Conservation (phyloP, 129 eudicot species). For the Flaveria bidentis region DNA sequence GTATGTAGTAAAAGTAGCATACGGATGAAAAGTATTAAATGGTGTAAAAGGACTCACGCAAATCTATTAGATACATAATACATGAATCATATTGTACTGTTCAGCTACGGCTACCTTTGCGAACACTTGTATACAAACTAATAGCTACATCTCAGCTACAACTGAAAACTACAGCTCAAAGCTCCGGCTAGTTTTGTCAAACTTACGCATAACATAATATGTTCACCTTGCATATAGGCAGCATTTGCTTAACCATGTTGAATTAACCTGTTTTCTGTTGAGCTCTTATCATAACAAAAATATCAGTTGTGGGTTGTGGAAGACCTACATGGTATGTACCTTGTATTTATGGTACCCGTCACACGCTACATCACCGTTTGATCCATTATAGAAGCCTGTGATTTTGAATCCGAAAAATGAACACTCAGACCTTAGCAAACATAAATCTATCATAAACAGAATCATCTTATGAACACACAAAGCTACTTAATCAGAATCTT, state of each 20-base stretch:
- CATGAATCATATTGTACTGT: background rate
- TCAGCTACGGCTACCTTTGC: background rate
- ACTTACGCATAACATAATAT: background rate
- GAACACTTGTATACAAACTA: background rate
- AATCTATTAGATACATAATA: too few species aligned
- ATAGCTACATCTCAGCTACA: background rate
- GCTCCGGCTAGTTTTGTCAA: background rate
- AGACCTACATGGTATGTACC: constrained; percentile 37
- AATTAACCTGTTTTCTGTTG: constrained; percentile 1
- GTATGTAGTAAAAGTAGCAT: background rate
- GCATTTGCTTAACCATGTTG: constrained; percentile 1
- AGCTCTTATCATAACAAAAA: constrained; percentile 5
- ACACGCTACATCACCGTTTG: constrained; percentile 67
- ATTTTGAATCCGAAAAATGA: background rate
- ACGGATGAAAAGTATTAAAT: too few species aligned
- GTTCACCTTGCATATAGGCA: background rate
- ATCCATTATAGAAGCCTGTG: constrained; percentile 50
- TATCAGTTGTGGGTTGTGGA: background rate
- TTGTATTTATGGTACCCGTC: constrained; percentile 88
- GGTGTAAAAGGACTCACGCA: too few species aligned
- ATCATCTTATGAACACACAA: background rate
- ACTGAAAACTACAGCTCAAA: background rate
- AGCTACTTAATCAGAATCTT: background rate
- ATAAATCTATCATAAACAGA: background rate
- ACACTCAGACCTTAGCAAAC: background rate